A percentile compares a stretch with the other conserved stretches of the same genome.
These are phyloP conservation scores for Dactylellina leptospora DNA, from an alignment of 2,329 filamentous ascomycete genomes.

Conservation along the genomic window DNA sequence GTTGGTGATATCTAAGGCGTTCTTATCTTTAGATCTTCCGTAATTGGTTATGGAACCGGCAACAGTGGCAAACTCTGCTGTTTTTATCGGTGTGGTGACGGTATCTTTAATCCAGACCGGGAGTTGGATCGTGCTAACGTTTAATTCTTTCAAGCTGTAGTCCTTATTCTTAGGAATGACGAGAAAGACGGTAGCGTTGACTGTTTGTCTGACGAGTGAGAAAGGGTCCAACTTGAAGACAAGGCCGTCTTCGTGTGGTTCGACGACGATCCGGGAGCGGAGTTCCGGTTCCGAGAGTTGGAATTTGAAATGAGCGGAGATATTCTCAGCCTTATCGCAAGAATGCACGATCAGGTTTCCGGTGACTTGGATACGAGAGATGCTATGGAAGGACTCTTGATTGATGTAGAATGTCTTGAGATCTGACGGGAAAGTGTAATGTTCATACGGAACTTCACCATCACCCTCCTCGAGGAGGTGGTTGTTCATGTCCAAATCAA, in stretches of 20 bases:
- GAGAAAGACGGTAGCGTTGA: slow-evolving; percentile 42
- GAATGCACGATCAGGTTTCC: slow-evolving; percentile 43
- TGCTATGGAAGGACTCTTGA: slow-evolving; percentile 35
- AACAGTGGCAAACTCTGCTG: slow-evolving; percentile 22
- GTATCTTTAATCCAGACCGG: slow-evolving; percentile 37
- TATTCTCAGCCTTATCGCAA: slow-evolving; percentile 35
- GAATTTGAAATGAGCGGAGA: slow-evolving; percentile 45
- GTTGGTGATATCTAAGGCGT: slow-evolving; percentile 28
- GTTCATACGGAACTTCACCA: slow-evolving; percentile 7
- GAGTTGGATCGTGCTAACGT: slow-evolving; percentile 24
- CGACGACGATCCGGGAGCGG: slow-evolving; percentile 9
- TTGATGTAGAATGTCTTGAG: slow-evolving; percentile 34
- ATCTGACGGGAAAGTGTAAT: slow-evolving; percentile 27
- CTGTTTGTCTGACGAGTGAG: slow-evolving; percentile 11
- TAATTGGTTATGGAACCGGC: slow-evolving; percentile 23
- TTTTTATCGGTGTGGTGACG: slow-evolving; percentile 28
- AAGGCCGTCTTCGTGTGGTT: slow-evolving; percentile 28
- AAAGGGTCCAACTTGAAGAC: slow-evolving; percentile 35
- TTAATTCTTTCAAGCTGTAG: slow-evolving; percentile 22
- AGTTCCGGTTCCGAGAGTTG: slow-evolving; percentile 20
- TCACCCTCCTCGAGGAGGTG: not conserved
- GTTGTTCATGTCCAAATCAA: slow-evolving; percentile 10
- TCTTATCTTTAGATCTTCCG: slow-evolving; percentile 30
- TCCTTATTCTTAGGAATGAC: slow-evolving; percentile 19
- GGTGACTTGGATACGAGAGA: slow-evolving; percentile 24